These are phyloP conservation scores for Neurospora sp. DNA, from an alignment of 495 filamentous ascomycete species.

Conservation along the genomic window DNA sequence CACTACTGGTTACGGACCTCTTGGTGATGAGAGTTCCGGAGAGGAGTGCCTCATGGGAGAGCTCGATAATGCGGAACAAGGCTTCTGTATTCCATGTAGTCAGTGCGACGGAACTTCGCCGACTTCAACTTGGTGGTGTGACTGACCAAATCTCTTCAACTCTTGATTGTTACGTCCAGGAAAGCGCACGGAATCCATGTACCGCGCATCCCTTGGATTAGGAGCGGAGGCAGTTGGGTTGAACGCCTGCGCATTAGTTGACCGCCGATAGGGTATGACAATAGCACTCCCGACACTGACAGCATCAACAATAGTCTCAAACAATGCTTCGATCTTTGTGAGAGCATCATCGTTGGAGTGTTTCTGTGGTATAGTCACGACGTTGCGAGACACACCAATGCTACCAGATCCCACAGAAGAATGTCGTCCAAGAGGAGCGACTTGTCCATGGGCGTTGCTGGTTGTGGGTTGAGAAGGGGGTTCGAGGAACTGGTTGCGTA, in stretches of 20 bases:
- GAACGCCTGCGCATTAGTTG: not conserved
- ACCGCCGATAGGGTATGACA: conserved; percentile 29
- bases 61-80: conserved; percentile 56
- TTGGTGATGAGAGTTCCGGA: conserved; percentile 60
- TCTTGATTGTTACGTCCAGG: conserved; percentile 28
- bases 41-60: conserved; percentile 58
- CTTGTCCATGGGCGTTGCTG: not conserved
- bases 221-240: not conserved
- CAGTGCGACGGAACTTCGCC: not conserved
- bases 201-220: conserved; percentile 3
- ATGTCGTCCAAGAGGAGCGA: not conserved
- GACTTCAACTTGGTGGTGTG: not conserved
- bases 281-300: conserved; percentile 32
- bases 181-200: conserved; percentile 20
- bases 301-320: conserved; percentile 41
- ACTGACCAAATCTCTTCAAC: conserved; percentile 25
- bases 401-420: not conserved
- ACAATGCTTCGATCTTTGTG: conserved; percentile 40
- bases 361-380: conserved; percentile 4
- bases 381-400: not conserved
- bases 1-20: conserved; percentile 41
- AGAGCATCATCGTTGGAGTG: conserved; percentile 26
- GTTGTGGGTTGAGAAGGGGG: not conserved
- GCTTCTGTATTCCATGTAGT: conserved; percentile 18
- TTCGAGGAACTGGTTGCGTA: not conserved